phyloP scores from a whole-genome alignment of 2,329 filamentous ascomycete species.

The Ceratocystis variospora region DNA sequence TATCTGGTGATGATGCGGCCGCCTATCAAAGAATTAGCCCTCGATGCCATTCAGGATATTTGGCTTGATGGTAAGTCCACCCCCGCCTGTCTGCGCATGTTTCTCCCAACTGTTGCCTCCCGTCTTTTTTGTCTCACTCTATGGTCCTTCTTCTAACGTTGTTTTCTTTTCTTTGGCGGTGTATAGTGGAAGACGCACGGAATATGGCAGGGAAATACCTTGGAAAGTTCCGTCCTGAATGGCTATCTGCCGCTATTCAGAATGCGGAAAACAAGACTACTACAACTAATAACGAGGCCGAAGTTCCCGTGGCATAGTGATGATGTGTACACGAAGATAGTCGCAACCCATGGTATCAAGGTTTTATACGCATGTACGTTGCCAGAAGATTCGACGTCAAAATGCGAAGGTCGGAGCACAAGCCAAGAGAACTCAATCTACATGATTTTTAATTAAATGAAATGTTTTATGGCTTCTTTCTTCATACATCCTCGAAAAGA shows the following conservation, averaged over 20 bases:
- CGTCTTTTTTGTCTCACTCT: background rate
- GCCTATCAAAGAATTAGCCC: constrained; percentile 46
- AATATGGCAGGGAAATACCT: constrained; percentile 50
- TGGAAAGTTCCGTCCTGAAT: constrained; percentile 45
- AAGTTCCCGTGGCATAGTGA: background rate
- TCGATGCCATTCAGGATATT: constrained; percentile 52
- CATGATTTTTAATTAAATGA: background rate
- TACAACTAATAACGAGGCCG: background rate
- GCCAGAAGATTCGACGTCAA: background rate
- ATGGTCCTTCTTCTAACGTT: constrained; percentile 9
- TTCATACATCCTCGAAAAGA: background rate
- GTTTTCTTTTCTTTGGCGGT: background rate
- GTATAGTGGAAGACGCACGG: constrained; percentile 46
- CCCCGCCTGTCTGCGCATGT: too few relatives aligned
- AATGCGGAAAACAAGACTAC: constrained; percentile 10
- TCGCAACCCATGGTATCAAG: background rate
- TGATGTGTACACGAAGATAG: background rate
- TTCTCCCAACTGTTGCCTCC: too few relatives aligned
- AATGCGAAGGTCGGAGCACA: background rate
- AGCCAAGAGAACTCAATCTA: background rate
- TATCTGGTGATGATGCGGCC: constrained; percentile 56
- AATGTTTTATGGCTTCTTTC: background rate
- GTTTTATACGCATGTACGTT: background rate
- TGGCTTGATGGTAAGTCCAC: constrained; percentile 48
- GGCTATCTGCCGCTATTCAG: constrained; percentile 27